Evolutionary conservation across 768 basidiomycete genomes (phyloP).

Genomic region (Wakefieldia striispora): DNA sequence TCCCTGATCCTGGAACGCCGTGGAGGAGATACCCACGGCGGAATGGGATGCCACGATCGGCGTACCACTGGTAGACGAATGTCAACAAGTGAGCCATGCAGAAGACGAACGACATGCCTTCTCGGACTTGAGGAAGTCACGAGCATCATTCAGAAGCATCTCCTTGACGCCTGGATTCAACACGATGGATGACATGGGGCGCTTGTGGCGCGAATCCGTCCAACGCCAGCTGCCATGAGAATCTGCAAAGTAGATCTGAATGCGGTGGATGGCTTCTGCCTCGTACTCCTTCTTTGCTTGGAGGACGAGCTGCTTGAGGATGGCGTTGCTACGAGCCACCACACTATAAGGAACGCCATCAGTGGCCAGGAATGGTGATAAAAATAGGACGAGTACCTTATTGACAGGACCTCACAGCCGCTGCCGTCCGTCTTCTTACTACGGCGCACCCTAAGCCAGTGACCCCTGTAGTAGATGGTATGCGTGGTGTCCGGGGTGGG

Average conservation of each 20-base stretch:
- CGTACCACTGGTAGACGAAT: conserved; percentile 65
- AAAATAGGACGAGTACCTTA: conserved; percentile 49
- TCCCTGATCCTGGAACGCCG: conserved; percentile 83
- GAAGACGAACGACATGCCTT: conserved; percentile 47
- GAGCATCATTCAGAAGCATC: conserved; percentile 78
- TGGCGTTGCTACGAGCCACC: conserved; percentile 77
- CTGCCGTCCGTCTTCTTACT: conserved; percentile 67
- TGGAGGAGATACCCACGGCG: conserved; percentile 84
- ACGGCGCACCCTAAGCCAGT: conserved; percentile 78
- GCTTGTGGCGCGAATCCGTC: conserved; percentile 84
- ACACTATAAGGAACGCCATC: conserved; percentile 47
- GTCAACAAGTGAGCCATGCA: not conserved
- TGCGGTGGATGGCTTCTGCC: conserved; percentile 80
- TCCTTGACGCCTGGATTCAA: conserved; percentile 88
- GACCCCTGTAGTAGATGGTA: conserved; percentile 82
- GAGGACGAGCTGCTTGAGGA: conserved; percentile 85
- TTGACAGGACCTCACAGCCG: conserved; percentile 71
- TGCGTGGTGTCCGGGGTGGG: conserved; percentile 86
- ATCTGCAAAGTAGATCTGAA: conserved; percentile 89
- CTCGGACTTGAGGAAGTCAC: conserved; percentile 81
- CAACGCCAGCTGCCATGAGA: conserved; percentile 86
- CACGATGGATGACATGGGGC: conserved; percentile 85
- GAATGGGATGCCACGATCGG: conserved; percentile 91
- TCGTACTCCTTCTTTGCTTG: conserved; percentile 90
- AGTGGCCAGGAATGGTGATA: conserved; percentile 9